Percentiles rank a stretch among this genome's conserved stretches.
phyloP scores from a whole-genome alignment of 2,329 filamentous ascomycete genomes.

The Talaromyces amestolkiae region DNA sequence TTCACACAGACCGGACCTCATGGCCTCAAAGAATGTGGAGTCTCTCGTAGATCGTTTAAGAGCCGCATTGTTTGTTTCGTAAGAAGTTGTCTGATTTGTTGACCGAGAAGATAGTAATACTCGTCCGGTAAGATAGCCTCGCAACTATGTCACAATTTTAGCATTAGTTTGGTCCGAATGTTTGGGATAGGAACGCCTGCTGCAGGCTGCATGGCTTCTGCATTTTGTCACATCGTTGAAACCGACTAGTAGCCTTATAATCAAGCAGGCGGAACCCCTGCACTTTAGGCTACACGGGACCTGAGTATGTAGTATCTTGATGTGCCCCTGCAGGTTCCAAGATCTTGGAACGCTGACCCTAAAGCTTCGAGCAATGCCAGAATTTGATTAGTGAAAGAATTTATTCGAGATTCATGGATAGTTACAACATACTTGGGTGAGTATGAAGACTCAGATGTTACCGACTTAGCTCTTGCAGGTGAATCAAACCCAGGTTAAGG shows the following conservation, averaged over 20 bases:
- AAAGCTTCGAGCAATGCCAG: background rate
- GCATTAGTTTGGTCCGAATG: background rate
- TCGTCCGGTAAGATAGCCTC: background rate
- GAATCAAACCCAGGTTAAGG: background rate
- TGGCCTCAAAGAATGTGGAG: background rate
- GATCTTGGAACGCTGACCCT: background rate
- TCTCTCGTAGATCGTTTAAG: background rate
- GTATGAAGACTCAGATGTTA: background rate
- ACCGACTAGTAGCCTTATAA: background rate
- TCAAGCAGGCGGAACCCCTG: background rate
- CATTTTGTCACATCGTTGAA: background rate
- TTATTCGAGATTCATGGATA: background rate
- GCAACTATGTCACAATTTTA: background rate
- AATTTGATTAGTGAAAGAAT: background rate
- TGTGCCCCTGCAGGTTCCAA: background rate
- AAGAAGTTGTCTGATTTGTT: background rate
- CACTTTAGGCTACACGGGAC: background rate
- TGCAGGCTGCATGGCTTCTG: conserved; percentile 4
- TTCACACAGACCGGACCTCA: background rate
- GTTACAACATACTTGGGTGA: background rate
- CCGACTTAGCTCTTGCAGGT: background rate
- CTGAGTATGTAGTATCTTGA: background rate
- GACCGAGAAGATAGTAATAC: background rate
- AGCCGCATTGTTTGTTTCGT: background rate
- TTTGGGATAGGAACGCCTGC: background rate